A percentile compares a stretch with the other conserved stretches of the same genome.
These are phyloP conservation scores for Pelargonium australe DNA, from an alignment of 441 rosid species.

Conservation along the genomic window DNA sequence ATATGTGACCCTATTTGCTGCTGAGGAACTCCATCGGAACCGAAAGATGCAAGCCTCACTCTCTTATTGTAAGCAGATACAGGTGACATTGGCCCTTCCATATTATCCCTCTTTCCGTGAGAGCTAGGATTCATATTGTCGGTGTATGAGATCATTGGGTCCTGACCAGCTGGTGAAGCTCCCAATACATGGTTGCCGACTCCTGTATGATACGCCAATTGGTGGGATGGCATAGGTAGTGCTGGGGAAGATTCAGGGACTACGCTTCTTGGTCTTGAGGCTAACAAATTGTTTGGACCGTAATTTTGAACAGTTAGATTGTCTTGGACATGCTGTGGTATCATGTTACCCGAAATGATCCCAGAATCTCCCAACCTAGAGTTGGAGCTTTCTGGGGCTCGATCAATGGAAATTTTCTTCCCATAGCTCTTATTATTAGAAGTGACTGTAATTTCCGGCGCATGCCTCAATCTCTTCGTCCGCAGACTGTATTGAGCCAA, in stretches of 20 bases:
- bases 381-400: slow-evolving; percentile 62
- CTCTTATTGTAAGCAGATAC: slow-evolving; percentile 61
- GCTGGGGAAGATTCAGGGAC: slow-evolving; percentile 44
- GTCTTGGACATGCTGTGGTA: slow-evolving; percentile 51
- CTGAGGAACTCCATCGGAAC: slow-evolving; percentile 60
- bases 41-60: slow-evolving; percentile 39
- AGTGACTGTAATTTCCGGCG: slow-evolving; percentile 53
- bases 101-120: slow-evolving; percentile 67
- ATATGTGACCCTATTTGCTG: slow-evolving; percentile 50
- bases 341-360: slow-evolving; percentile 39
- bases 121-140: slow-evolving; percentile 46
- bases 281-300: slow-evolving; percentile 37
- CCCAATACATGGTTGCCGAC: slow-evolving; percentile 41
- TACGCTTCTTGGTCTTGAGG: slow-evolving; percentile 49
- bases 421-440: slow-evolving; percentile 60
- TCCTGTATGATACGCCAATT: slow-evolving; percentile 48
- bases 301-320: slow-evolving; percentile 49
- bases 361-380: slow-evolving; percentile 43
- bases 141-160: slow-evolving; percentile 51
- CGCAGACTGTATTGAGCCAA: slow-evolving; percentile 51
- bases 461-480: slow-evolving; percentile 67
- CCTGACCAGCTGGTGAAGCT: slow-evolving; percentile 60
- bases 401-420: slow-evolving; percentile 71
- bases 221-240: slow-evolving; percentile 47
- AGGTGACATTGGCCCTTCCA: slow-evolving; percentile 62